Percentiles rank a stretch among this genome's conserved stretches.
Evolutionary conservation across 2,329 filamentous ascomycete species (phyloP).

Genomic region (Alternaria gaisen): DNA sequence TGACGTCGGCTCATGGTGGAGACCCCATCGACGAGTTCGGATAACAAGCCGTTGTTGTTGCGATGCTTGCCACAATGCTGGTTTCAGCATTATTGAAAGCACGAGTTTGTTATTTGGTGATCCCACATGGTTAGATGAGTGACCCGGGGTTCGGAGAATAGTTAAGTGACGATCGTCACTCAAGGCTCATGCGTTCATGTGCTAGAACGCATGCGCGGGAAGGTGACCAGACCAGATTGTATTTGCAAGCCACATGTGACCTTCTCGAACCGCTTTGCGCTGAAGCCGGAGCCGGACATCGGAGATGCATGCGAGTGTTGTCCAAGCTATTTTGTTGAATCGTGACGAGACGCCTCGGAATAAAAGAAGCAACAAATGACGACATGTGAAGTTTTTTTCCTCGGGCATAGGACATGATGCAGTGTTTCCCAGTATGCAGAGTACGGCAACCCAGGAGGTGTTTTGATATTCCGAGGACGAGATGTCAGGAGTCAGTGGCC

Average conservation of each 20-base stretch:
- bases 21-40: conserved; percentile 4
- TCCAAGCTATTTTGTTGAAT: neutral
- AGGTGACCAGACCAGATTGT: conserved; percentile 8
- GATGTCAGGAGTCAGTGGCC: neutral
- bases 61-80: conserved; percentile 6
- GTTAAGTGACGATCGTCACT: conserved; percentile 17
- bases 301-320: neutral
- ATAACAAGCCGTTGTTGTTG: conserved; percentile 8
- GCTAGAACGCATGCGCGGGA: conserved; percentile 1
- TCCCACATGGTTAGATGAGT: conserved; percentile 10
- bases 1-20: conserved; percentile 16
- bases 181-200: conserved; percentile 9
- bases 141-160: conserved; percentile 15
- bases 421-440: neutral
- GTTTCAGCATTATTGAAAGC: conserved; percentile 19
- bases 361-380: neutral
- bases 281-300: neutral
- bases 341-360: neutral
- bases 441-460: neutral
- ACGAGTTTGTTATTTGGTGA: conserved; percentile 4
- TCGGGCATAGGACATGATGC: neutral
- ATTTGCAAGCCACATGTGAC: conserved; percentile 13
- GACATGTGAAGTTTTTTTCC: neutral
- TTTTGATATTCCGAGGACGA: neutral
- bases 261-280: conserved; percentile 2